These are phyloP conservation scores for Oropetium thomaeum DNA, from an alignment of 176 grass and related monocot species.

Conservation along the genomic window DNA sequence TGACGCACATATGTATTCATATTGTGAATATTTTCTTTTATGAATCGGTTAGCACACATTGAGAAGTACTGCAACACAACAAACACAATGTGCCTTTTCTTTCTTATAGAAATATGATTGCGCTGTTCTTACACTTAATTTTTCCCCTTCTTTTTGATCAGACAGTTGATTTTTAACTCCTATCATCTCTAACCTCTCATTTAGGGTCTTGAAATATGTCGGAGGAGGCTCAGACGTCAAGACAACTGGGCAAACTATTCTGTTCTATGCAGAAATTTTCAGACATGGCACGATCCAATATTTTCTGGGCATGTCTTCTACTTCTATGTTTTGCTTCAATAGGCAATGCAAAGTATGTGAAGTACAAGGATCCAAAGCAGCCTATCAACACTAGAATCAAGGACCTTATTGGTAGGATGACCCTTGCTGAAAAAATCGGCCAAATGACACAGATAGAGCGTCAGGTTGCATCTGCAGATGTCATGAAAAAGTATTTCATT, in stretches of 20 bases:
- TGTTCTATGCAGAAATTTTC: not conserved
- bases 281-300: slow-evolving; percentile 33
- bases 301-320: slow-evolving; percentile 43
- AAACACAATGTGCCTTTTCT: not conserved
- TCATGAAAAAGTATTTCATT: slow-evolving; percentile 90
- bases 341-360: slow-evolving; percentile 66
- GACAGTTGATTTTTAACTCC: slow-evolving; percentile 1
- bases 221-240: not conserved
- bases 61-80: not conserved
- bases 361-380: slow-evolving; percentile 84
- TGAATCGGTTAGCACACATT: not conserved
- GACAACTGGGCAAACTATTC: not conserved
- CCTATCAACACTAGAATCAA: slow-evolving; percentile 67
- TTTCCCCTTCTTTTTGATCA: slow-evolving; percentile 19
- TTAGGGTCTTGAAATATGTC: not conserved
- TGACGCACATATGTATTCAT: not conserved
- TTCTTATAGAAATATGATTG: slow-evolving; percentile 5
- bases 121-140: not conserved
- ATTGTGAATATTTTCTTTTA: not conserved
- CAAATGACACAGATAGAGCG: slow-evolving; percentile 97
- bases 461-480: slow-evolving; percentile 65
- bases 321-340: slow-evolving; percentile 44
- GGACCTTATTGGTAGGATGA: slow-evolving; percentile 86
- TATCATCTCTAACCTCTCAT: not conserved
- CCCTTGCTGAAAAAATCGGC: slow-evolving; percentile 92